Evolutionary conservation across 2,329 filamentous ascomycete genomes (phyloP).

Genomic region (Diatrype stigma): DNA sequence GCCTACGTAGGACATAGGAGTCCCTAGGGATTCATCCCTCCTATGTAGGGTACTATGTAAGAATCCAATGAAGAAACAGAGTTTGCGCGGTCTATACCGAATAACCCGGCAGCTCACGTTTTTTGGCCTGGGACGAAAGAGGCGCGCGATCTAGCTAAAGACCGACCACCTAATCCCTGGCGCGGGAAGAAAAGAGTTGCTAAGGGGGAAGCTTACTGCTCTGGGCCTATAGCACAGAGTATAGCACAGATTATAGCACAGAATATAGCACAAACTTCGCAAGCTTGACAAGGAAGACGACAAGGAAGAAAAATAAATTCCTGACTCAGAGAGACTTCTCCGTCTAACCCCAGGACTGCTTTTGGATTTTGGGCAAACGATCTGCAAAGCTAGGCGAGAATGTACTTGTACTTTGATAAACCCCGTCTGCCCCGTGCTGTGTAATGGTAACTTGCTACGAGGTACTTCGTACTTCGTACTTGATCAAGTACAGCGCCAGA

Average conservation of each 20-base stretch:
- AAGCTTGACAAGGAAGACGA: not conserved
- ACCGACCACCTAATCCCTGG: not conserved
- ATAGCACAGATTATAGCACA: too few species aligned
- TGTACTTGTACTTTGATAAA: too few species aligned
- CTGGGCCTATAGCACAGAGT: not conserved
- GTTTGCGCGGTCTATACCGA: not conserved
- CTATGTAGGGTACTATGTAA: too few species aligned
- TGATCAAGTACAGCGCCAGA: not conserved
- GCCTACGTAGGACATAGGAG: too few species aligned
- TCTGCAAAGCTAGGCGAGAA: not conserved
- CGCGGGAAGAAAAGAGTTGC: too few species aligned
- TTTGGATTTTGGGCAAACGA: not conserved
- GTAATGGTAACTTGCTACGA: too few species aligned
- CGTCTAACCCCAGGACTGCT: not conserved
- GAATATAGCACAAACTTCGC: not conserved
- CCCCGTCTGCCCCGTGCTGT: too few species aligned
- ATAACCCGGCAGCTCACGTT: not conserved
- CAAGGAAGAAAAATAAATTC: not conserved
- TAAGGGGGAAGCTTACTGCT: too few species aligned
- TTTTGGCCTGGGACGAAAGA: not conserved
- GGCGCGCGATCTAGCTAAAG: not conserved
- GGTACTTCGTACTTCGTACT: not conserved
- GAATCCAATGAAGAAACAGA: not conserved
- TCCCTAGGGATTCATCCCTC: too few species aligned
- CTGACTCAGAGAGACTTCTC: not conserved